These are phyloP conservation scores for Colletotrichum graminicola DNA, from an alignment of 2,329 filamentous ascomycete genomes.

Conservation along the genomic window DNA sequence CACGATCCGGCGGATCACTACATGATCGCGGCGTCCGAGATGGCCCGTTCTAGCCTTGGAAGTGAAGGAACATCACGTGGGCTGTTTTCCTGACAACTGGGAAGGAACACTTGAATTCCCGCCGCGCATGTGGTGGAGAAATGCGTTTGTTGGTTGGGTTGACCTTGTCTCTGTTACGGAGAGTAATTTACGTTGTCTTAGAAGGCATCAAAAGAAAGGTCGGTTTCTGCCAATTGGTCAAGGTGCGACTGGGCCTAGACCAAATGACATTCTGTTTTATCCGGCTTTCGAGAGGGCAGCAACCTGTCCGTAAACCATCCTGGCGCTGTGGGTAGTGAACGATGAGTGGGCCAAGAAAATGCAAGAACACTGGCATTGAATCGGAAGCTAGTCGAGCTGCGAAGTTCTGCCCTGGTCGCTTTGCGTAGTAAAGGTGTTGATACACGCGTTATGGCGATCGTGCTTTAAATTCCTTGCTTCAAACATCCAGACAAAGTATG, in stretches of 20 bases:
- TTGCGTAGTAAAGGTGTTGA: background rate
- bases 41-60: background rate
- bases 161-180: background rate
- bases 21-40: background rate
- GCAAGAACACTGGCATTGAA: background rate
- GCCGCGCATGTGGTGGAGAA: slow-evolving; percentile 6
- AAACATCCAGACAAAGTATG: background rate
- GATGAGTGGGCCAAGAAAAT: background rate
- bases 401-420: background rate
- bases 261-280: background rate
- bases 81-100: background rate
- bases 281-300: background rate
- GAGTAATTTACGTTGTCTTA: background rate
- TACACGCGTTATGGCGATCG: background rate
- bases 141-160: background rate
- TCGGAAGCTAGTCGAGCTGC: background rate
- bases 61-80: slow-evolving; percentile 1
- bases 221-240: background rate
- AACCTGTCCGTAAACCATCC: background rate
- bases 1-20: background rate
- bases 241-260: background rate
- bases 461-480: background rate
- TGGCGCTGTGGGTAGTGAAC: background rate
- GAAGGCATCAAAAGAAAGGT: background rate
- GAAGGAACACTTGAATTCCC: background rate